Evolutionary conservation across 2,329 filamentous ascomycete species (phyloP), one percentile per base, ranked within the genome.

Genomic region (Clonostachys byssicola): DNA sequence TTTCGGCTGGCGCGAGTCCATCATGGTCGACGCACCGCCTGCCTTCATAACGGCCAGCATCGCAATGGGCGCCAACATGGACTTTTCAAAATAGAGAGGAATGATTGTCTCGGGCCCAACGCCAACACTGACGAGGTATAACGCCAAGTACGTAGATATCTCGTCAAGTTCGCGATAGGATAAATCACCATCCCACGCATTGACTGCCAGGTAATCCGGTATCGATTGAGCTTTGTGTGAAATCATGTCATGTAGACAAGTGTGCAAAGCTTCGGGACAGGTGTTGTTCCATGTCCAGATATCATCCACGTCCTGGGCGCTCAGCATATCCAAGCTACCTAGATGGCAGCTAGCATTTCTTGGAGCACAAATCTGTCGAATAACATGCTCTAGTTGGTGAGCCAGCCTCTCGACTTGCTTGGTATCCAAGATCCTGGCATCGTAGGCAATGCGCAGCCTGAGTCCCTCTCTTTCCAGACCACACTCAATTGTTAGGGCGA

Each of bases 121-220:
- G 14, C 60, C 61, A 34, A 58, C 51, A 7, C 53, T 51, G 7
- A 60, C 43, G 2, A 75, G 58, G 43, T 65, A 56, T 12, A 54
- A 51, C 8, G 71, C 70, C 8, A 75, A 59, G 2, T 56, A 50
- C 38, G 62, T 65, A 1, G 73, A 71, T 12, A 64, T 55, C 2
- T 52, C 48, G 41, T 73, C 66, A 5, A 74, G 56, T 38, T 74
- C 61, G 38, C 56, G 47, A 47, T 73, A 75, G 10, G 69, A 70
- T 47, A 72, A 63, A 41, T 60, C 40, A 50, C 70, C 70, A 47
- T 74, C 71, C 68, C 69, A 73, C 2, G 71, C 70, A 42, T 66
- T 54, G 33, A 74, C 63, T 18, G 71, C 71, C 16, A 35, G 42
- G 12, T 40, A 20, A 5, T 44, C 34, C 12, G 49, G 51, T 5